These are phyloP conservation scores for Acorus calamus DNA, from an alignment of 106 monocot genomes.

Conservation along the genomic window DNA sequence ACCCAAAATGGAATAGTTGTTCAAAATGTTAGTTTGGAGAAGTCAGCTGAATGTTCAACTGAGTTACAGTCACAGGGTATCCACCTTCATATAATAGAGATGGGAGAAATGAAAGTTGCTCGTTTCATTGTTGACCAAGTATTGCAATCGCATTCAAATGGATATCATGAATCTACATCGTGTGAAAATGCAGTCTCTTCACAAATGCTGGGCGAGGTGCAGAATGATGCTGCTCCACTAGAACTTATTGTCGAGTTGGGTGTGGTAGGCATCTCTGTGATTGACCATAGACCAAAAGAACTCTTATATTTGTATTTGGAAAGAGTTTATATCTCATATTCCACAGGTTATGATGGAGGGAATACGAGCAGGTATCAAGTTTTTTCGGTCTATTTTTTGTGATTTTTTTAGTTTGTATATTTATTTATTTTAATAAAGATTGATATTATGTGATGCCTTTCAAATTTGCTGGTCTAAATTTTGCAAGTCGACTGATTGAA, in stretches of 20 bases:
- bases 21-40: slow-evolving; percentile 51
- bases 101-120: slow-evolving; percentile 45
- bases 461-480: no score
- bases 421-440: not conserved
- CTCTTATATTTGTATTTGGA: slow-evolving; percentile 79
- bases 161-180: slow-evolving; percentile 10
- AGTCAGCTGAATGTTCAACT: slow-evolving; percentile 16
- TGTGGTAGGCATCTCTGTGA: slow-evolving; percentile 68
- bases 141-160: slow-evolving; percentile 12
- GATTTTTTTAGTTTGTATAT: not conserved
- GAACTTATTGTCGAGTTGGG: slow-evolving; percentile 84
- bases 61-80: slow-evolving; percentile 39
- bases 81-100: slow-evolving; percentile 35
- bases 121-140: slow-evolving; percentile 31
- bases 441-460: not conserved
- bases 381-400: slow-evolving; percentile 1
- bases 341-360: slow-evolving; percentile 63
- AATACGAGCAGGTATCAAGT: slow-evolving; percentile 69
- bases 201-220: slow-evolving; percentile 24
- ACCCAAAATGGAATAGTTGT: slow-evolving; percentile 18
- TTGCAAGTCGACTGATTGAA: no score
- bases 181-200: slow-evolving; percentile 6
- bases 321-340: slow-evolving; percentile 79
- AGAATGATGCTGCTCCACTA: slow-evolving; percentile 30
- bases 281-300: slow-evolving; percentile 89